A percentile compares a stretch with the other conserved stretches of the same genome.
These are phyloP conservation scores for Heterobasidion parviporum DNA, from an alignment of 1,284 basidiomycete genomes.

Conservation along the genomic window DNA sequence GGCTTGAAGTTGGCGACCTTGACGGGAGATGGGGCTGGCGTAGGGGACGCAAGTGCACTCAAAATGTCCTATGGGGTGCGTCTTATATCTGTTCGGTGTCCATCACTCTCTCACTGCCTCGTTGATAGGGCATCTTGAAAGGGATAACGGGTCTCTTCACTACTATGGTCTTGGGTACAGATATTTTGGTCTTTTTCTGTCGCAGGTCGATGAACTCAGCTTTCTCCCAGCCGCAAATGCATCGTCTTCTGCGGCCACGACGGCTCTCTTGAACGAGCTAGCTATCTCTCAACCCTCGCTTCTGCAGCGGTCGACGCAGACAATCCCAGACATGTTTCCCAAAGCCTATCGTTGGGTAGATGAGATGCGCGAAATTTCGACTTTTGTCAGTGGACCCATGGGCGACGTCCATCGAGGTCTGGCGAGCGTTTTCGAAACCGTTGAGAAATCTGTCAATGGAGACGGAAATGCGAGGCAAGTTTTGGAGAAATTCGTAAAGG, in stretches of 20 bases:
- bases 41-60: constrained; percentile 52
- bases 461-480: constrained; percentile 28
- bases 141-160: constrained; percentile 44
- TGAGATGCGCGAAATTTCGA: constrained; percentile 54
- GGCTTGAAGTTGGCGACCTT: constrained; percentile 40
- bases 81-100: not conserved
- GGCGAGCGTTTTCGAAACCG: constrained; percentile 34
- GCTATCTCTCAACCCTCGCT: constrained; percentile 36
- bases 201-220: no score
- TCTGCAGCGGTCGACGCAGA: constrained; percentile 29
- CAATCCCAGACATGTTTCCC: constrained; percentile 41
- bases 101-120: not conserved
- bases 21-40: constrained; percentile 36
- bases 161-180: constrained; percentile 47
- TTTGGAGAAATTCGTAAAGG: constrained; percentile 36
- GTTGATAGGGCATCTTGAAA: constrained; percentile 41
- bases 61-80: constrained; percentile 59
- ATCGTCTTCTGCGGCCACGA: constrained; percentile 49
- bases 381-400: constrained; percentile 33
- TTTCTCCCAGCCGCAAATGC: constrained; percentile 36
- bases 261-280: constrained; percentile 42
- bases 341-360: constrained; percentile 55
- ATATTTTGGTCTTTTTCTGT: no score
- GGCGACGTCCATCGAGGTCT: constrained; percentile 38
- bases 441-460: constrained; percentile 31